Conservation (phyloP, 345 rosid species). For the Raphanus raphanistrum region DNA sequence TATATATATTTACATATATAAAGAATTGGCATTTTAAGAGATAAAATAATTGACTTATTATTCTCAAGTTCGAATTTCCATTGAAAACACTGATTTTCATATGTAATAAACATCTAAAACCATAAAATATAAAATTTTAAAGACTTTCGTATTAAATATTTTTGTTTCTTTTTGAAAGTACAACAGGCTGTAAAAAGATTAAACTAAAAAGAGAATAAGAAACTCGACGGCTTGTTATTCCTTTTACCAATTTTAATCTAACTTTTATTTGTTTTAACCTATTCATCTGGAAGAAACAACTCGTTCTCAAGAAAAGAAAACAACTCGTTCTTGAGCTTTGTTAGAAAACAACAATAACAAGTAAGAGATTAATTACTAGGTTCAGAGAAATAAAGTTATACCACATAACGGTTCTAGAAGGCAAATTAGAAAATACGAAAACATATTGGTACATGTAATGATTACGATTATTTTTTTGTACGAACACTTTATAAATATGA, state of each 20-base stretch:
- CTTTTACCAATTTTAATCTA: background rate
- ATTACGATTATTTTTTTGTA: slow-evolving; percentile 15
- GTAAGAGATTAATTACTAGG: background rate
- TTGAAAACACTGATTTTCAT: background rate
- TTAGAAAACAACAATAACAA: background rate
- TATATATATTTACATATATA: too few species aligned
- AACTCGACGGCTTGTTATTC: background rate
- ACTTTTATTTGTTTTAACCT: background rate
- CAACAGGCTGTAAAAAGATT: too few species aligned
- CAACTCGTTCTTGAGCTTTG: background rate
- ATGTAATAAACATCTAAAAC: background rate
- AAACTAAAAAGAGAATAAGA: background rate
- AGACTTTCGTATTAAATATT: too few species aligned
- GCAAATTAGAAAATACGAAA: background rate
- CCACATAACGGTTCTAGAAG: slow-evolving; percentile 13
- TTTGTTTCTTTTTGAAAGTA: too few species aligned
- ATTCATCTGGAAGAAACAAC: background rate
- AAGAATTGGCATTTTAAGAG: too few species aligned
- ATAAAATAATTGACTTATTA: background rate
- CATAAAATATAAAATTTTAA: background rate
- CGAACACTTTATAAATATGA: slow-evolving; percentile 25
- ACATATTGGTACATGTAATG: slow-evolving; percentile 6
- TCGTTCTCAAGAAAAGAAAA: background rate
- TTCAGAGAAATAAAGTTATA: background rate
- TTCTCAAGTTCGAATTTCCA: background rate